phyloP scores from a whole-genome alignment of 805 yeast species.

The Debaryomyces castellii region DNA sequence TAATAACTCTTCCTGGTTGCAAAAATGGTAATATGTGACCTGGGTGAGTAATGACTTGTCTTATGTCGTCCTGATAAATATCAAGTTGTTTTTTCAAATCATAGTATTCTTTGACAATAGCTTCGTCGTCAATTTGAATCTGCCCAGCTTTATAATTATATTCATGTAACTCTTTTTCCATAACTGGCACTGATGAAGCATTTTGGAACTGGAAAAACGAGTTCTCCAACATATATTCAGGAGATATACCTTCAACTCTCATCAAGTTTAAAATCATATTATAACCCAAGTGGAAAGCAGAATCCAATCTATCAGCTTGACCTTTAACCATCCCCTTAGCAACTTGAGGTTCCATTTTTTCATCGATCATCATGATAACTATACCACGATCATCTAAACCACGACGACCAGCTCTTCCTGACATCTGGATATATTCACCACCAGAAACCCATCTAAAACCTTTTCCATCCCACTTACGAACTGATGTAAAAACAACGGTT shows the following conservation, averaged over 20 bases:
- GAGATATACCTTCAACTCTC: slow-evolving; percentile 98
- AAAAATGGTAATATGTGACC: slow-evolving; percentile 78
- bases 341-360: slow-evolving; percentile 98
- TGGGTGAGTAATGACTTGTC: slow-evolving; percentile 87
- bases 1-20: slow-evolving; percentile 84
- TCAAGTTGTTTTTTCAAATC: slow-evolving; percentile 74
- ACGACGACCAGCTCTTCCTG: slow-evolving; percentile 99
- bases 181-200: slow-evolving; percentile 81
- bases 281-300: slow-evolving; percentile 96
- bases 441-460: slow-evolving; percentile 99
- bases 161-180: slow-evolving; percentile 66
- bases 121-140: slow-evolving; percentile 71
- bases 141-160: slow-evolving; percentile 48
- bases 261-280: slow-evolving; percentile 94
- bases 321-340: slow-evolving; percentile 99
- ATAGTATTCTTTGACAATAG: slow-evolving; percentile 73
- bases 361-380: slow-evolving; percentile 99
- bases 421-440: slow-evolving; percentile 99
- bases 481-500: slow-evolving; percentile 96
- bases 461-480: slow-evolving; percentile 97
- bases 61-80: slow-evolving; percentile 69
- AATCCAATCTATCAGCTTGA: slow-evolving; percentile 94
- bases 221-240: slow-evolving; percentile 93
- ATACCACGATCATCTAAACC: slow-evolving; percentile 99
- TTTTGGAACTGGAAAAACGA: slow-evolving; percentile 96